Conservation (phyloP, 2,329 filamentous ascomycete species). For the Mycosphaerella sp. region DNA sequence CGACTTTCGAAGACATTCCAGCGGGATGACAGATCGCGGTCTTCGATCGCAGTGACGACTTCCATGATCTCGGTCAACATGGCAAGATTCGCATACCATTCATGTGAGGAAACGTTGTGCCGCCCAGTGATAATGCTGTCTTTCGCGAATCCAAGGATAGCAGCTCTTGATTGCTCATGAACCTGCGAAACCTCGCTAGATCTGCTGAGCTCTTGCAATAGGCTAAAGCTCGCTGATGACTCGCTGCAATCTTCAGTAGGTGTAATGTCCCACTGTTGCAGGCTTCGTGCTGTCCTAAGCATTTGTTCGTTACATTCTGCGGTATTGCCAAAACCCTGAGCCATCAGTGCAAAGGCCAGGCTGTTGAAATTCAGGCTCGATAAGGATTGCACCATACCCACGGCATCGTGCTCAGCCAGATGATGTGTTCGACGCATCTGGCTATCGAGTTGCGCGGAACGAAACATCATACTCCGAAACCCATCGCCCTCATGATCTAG, state of each 20-base stretch:
- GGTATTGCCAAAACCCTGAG: conserved; percentile 56
- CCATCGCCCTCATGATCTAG: conserved; percentile 88
- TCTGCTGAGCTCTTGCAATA: conserved; percentile 63
- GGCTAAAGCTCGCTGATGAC: conserved; percentile 60
- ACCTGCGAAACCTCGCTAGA: conserved; percentile 13
- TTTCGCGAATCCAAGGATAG: conserved; percentile 14
- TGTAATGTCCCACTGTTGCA: conserved; percentile 90
- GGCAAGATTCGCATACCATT: conserved; percentile 52
- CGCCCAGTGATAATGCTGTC: not conserved
- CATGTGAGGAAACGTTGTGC: conserved; percentile 11
- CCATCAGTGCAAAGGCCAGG: conserved; percentile 72
- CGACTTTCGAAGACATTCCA: conserved; percentile 60
- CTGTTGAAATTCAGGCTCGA: conserved; percentile 78
- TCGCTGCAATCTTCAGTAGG: conserved; percentile 51
- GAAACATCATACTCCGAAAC: conserved; percentile 78
- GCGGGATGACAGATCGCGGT: conserved; percentile 55
- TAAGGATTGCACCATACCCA: conserved; percentile 69
- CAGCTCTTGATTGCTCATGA: conserved; percentile 8
- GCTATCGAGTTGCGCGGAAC: conserved; percentile 85
- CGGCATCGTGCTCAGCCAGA: conserved; percentile 53
- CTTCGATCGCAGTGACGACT: conserved; percentile 56
- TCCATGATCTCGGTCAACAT: conserved; percentile 78
- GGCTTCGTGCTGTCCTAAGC: conserved; percentile 49
- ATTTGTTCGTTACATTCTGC: conserved; percentile 32
- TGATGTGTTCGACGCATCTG: conserved; percentile 60